Percentiles rank a stretch among this genome's conserved stretches.
Evolutionary conservation across 805 yeast genomes (phyloP).

Genomic region (Spathaspora arborariae): DNA sequence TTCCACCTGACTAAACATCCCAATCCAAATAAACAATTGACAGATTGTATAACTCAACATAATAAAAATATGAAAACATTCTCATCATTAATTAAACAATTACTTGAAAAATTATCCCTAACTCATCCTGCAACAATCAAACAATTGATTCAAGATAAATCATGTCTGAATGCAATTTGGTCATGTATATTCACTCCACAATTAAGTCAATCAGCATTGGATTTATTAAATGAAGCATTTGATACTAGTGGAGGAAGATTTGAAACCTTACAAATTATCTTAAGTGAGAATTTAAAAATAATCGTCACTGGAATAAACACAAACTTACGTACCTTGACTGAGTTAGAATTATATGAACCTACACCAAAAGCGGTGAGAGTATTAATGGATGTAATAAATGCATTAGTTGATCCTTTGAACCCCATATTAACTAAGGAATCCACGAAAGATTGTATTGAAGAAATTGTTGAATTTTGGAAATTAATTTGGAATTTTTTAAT

Average conservation of each 20-base stretch:
- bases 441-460: conserved; percentile 10
- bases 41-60: conserved; percentile 26
- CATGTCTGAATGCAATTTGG: conserved; percentile 64
- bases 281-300: conserved; percentile 39
- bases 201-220: conserved; percentile 66
- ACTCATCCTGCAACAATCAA: conserved; percentile 24
- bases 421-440: conserved; percentile 50
- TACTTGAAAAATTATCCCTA: conserved; percentile 31
- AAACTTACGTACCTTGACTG: conserved; percentile 43
- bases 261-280: conserved; percentile 62
- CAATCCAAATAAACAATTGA: conserved; percentile 14
- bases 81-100: conserved; percentile 15
- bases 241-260: conserved; percentile 74
- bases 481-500: conserved; percentile 69
- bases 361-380: conserved; percentile 73
- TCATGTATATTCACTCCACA: conserved; percentile 67
- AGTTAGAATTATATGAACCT: conserved; percentile 58
- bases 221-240: conserved; percentile 68
- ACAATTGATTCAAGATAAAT: conserved; percentile 18
- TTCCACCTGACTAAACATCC: conserved; percentile 20
- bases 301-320: conserved; percentile 48
- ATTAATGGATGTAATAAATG: conserved; percentile 65
- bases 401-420: conserved; percentile 60
- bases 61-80: conserved; percentile 24
- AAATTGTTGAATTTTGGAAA: conserved; percentile 51